Base-by-base conservation (phyloP, 2,329 filamentous ascomycete species). In the Colletotrichum orbiculare region DNA sequence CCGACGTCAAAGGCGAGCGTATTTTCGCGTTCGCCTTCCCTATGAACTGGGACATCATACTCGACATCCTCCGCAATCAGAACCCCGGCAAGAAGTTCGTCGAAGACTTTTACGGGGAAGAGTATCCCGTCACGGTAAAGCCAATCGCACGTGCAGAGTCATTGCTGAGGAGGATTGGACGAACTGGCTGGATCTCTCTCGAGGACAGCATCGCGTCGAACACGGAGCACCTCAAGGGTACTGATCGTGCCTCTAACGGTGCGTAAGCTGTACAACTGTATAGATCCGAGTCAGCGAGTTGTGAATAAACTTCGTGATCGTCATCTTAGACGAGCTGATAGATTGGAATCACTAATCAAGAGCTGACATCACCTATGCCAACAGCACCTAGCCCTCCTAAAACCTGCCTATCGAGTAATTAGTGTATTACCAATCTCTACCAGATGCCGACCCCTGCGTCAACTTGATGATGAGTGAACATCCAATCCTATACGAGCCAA, bases 11-110 rank as follows among this genome's bases (percentile, higher is more conserved):
- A 2, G 77, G 77, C 0, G 81, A 88, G 68, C 80, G 87, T 1
- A 71, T 89, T 8, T 86, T 88, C 69, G 86, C 77, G 1, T 85
- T 83, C 60, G 83, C 82, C 0, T 74, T 77, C 2, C 79, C 78
- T 0, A 83, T 78, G 64, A 84, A 77, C 49, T 84, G 79, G 73
- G 82, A 83, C n/a, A 70, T 78, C 2, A 68, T 85, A 1, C 45
- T 79, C 2, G 70, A 64, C 0, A 70, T 73, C 1, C 37, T 78
- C 0, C 65, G 70, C 0, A 71, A 70, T 37, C 42, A 64, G 6
- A 61, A 70, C 0, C 69, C 73, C 0, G 39, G 39, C 0, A 66
- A 60, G 25, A 67, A 46, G 0, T 72, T 76, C 15, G 63, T 67
- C 0, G 71, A 70, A 8, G 53, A 60, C n/a, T 64, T 60, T 15